A percentile compares a stretch with the other conserved stretches of the same genome.
Conservation (phyloP, 2,329 filamentous ascomycete species). For the Xylariaceae sp. region DNA sequence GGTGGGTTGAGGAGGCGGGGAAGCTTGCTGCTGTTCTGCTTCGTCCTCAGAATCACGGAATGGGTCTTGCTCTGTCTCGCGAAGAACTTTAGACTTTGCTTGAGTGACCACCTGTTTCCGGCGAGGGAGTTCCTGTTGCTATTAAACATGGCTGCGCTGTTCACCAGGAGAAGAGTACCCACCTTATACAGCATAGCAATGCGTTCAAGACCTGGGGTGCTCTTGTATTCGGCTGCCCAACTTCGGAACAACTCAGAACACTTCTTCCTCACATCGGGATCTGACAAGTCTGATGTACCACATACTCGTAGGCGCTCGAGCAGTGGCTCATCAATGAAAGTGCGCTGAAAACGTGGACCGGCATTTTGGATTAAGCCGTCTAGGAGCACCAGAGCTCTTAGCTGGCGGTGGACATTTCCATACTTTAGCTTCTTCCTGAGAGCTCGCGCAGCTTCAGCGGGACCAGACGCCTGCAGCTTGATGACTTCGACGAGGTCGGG, state of each 20-base stretch:
- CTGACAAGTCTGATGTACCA: slow-evolving; percentile 82
- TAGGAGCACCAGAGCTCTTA: slow-evolving; percentile 85
- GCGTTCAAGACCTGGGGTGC: slow-evolving; percentile 77
- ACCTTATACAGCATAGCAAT: slow-evolving; percentile 80
- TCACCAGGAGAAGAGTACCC: slow-evolving; percentile 18
- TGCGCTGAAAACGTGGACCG: slow-evolving; percentile 82
- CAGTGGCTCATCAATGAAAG: slow-evolving; percentile 88
- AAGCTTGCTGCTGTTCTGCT: slow-evolving; percentile 47
- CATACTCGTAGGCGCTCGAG: slow-evolving; percentile 90
- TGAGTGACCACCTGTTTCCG: slow-evolving; percentile 76
- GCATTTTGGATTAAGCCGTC: slow-evolving; percentile 96
- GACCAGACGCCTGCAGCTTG: slow-evolving; percentile 84
- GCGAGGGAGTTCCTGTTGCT: slow-evolving; percentile 61
- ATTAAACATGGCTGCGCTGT: slow-evolving; percentile 17
- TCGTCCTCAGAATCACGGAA: slow-evolving; percentile 71
- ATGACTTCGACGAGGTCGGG: slow-evolving; percentile 95
- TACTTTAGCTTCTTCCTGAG: slow-evolving; percentile 99
- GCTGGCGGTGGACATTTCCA: slow-evolving; percentile 89
- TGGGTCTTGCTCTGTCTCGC: slow-evolving; percentile 75
- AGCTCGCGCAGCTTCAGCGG: slow-evolving; percentile 86
- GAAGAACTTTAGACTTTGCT: slow-evolving; percentile 81
- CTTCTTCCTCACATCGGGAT: slow-evolving; percentile 85
- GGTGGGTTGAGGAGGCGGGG: slow-evolving; percentile 30
- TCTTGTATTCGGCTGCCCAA: slow-evolving; percentile 85
- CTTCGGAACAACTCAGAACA: slow-evolving; percentile 84